These are phyloP conservation scores for Tausonia pullulans DNA, from an alignment of 1,284 basidiomycete genomes.

Conservation along the genomic window DNA sequence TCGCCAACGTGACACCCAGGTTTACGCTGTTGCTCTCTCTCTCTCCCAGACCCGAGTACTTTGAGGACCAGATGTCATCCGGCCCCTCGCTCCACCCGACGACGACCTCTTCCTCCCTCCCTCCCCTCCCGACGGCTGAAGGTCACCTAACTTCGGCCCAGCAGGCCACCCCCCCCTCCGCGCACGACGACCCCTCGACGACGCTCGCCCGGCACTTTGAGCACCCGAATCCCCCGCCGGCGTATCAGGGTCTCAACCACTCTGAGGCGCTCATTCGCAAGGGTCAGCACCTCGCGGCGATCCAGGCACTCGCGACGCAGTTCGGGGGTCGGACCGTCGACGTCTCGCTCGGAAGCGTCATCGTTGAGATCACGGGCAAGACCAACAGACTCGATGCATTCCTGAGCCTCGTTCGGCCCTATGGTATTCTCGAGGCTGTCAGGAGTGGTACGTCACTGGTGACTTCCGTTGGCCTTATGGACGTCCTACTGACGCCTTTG, in stretches of 20 bases:
- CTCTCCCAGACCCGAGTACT: constrained; percentile 66
- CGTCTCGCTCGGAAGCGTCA: constrained; percentile 84
- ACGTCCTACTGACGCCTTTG: constrained; percentile 1
- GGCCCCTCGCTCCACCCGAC: constrained; percentile 45
- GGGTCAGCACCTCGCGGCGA: constrained; percentile 77
- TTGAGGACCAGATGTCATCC: constrained; percentile 73
- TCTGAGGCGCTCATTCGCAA: constrained; percentile 79
- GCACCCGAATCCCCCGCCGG: constrained; percentile 36
- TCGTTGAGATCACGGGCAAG: constrained; percentile 92
- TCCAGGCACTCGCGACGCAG: constrained; percentile 72
- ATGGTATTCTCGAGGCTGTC: constrained; percentile 87
- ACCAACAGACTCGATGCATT: constrained; percentile 85
- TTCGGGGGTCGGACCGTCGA: constrained; percentile 92
- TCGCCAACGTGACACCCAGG: neutral
- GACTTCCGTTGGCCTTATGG: neutral
- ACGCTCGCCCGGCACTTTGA: constrained; percentile 66
- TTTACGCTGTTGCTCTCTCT: neutral
- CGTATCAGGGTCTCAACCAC: constrained; percentile 47
- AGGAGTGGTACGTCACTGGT: constrained; percentile 56
- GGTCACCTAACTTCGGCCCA: constrained; percentile 10
- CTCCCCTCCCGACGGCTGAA: constrained; percentile 19
- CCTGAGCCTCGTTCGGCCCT: constrained; percentile 81
- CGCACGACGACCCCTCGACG: constrained; percentile 53
- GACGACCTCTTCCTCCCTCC: constrained; percentile 24
- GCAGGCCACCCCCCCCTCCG: constrained; percentile 18